Conservation (phyloP, 352 stramenopile species). For the Globisporangium camurandrum region DNA sequence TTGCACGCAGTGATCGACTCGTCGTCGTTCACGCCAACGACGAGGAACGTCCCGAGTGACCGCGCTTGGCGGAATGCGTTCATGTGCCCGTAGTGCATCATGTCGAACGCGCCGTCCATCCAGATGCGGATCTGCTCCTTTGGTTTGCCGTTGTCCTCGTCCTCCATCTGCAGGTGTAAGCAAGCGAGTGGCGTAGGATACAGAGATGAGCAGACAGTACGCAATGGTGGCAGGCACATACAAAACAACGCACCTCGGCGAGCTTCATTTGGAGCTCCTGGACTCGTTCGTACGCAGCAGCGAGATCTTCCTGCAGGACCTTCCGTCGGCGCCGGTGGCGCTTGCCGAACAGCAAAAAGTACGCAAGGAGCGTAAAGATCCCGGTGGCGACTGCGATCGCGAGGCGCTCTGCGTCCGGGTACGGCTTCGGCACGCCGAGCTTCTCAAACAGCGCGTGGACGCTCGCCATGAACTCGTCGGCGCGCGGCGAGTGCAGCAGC, state of each 20-base stretch:
- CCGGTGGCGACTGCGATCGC: slow-evolving; percentile 76
- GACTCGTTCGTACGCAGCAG: slow-evolving; percentile 69
- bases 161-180: slow-evolving; percentile 46
- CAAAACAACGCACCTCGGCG: slow-evolving; percentile 27
- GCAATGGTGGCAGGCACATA: neutral
- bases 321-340: slow-evolving; percentile 64
- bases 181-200: neutral
- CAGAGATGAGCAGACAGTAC: neutral
- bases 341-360: slow-evolving; percentile 87
- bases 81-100: slow-evolving; percentile 99
- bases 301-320: slow-evolving; percentile 68
- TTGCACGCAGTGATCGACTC: slow-evolving; percentile 97
- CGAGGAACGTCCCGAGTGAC: slow-evolving; percentile 94
- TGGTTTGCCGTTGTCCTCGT: slow-evolving; percentile 50
- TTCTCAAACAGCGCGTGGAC: slow-evolving; percentile 60
- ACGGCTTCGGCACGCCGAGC: slow-evolving; percentile 73
- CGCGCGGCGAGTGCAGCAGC: slow-evolving; percentile 67
- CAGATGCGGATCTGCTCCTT: slow-evolving; percentile 95
- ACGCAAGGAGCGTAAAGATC: slow-evolving; percentile 73
- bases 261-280: slow-evolving; percentile 82
- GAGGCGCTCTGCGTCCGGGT: slow-evolving; percentile 78
- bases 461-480: slow-evolving; percentile 61
- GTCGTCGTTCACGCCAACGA: slow-evolving; percentile 98
- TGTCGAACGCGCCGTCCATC: slow-evolving; percentile 99
- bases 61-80: slow-evolving; percentile 97